Base-by-base conservation (phyloP, 352 stramenopile species). In the Globisporangium lucens region DNA sequence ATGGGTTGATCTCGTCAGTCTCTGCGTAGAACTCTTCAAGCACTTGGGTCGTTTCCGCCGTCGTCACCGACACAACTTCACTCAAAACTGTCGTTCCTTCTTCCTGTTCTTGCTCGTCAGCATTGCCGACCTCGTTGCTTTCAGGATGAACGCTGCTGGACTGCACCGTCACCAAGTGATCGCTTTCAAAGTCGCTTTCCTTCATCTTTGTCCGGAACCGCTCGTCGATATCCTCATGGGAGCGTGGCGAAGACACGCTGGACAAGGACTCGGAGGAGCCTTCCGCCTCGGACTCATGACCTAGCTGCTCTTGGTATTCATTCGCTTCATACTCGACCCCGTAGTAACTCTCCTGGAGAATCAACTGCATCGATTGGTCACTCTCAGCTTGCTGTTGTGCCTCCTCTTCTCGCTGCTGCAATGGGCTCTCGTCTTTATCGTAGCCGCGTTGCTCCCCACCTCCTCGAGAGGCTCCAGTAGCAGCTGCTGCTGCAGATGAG, bases 271-370 rank as follows among this genome's bases (percentile, higher is more conserved):
- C 27, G 17, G 20, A 27, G 22, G 20, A 29, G 22, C 13, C 15
- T 52, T 22, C 57, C 17, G 13, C 20, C n/a, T 55, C 17, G 38
- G 15, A 10, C 3, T 61, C 56, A 22, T 17, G 56, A 9, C 2
- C 22, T 6, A 29, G 49, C 8, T 17, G 8, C n/a, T 61, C 55
- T 13, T 9, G 8, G 38, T 64, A 36, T 35, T 15, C n/a, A 35
- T 56, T 27, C 0, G 24, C 24, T 56, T 64, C 24, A 29, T 38
- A 63, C 58, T 63, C 24, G 27, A 43, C 41, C 12, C 59, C 59
- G n/a, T 56, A 56, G 36, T 58, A 58, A 9, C 46, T 22, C 20
- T 58, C 46, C 0, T n/a, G 22, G 46, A 58, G 35, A 27, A 6
- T 33, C 60, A 22, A 8, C 43, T 29, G 41, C n/a, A 43, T 56